Evolutionary conservation across 2,329 filamentous ascomycete species (phyloP).

Genomic region (Plectosphaerella cucumerina): DNA sequence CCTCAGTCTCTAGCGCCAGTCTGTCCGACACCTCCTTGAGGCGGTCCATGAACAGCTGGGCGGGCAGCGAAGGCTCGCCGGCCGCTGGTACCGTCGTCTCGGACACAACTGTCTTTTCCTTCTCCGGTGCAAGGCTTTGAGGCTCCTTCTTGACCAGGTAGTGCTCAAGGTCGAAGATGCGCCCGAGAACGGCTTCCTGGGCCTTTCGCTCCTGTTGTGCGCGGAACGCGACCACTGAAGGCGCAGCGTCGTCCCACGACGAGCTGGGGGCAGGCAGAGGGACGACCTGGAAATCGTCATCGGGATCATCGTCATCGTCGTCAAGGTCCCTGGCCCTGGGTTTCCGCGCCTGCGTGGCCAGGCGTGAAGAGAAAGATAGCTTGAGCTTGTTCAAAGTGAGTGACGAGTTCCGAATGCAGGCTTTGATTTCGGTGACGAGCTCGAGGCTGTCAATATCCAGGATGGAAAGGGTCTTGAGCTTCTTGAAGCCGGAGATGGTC

Average conservation of each 20-base stretch:
- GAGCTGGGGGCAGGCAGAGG: slow-evolving; percentile 20
- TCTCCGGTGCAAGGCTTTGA: slow-evolving; percentile 10
- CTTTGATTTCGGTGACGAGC: slow-evolving; percentile 49
- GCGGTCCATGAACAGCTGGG: slow-evolving; percentile 28
- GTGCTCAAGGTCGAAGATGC: slow-evolving; percentile 48
- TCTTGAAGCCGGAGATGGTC: slow-evolving; percentile 54
- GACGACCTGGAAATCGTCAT: slow-evolving; percentile 50
- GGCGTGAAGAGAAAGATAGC: slow-evolving; percentile 52
- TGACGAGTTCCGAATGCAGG: slow-evolving; percentile 50
- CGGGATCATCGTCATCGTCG: slow-evolving; percentile 46
- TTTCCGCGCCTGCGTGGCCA: slow-evolving; percentile 41
- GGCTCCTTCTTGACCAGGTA: slow-evolving; percentile 27
- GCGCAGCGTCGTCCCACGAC: slow-evolving; percentile 19
- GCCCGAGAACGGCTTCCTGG: slow-evolving; percentile 49
- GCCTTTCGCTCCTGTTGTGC: slow-evolving; percentile 50
- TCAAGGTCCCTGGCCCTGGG: slow-evolving; percentile 30
- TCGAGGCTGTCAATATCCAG: slow-evolving; percentile 59
- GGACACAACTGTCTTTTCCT: slow-evolving; percentile 4
- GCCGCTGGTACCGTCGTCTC: not conserved
- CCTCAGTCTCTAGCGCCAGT: slow-evolving; percentile 26
- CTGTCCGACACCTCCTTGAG: slow-evolving; percentile 36
- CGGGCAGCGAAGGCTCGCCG: slow-evolving; percentile 7
- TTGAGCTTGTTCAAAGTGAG: slow-evolving; percentile 50
- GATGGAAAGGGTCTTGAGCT: slow-evolving; percentile 47
- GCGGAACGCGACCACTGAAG: slow-evolving; percentile 39